Conservation (phyloP, 116 monocot species). For the Zostera marina region DNA sequence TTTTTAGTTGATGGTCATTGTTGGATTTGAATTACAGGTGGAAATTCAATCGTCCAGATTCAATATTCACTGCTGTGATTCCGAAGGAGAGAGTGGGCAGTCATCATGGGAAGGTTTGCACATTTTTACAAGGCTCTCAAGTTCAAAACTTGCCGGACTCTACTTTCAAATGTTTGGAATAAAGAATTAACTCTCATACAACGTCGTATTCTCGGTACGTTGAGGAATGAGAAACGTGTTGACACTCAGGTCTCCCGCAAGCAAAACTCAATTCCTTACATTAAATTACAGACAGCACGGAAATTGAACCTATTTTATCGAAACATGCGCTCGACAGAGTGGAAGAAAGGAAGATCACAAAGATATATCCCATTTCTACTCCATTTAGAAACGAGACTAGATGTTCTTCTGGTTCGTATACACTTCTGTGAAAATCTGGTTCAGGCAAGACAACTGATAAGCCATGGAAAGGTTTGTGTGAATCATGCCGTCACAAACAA, state of each 20-base stretch:
- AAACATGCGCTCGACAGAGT: slow-evolving; percentile 12
- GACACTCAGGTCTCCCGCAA: slow-evolving; percentile 11
- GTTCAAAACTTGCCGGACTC: slow-evolving; percentile 14
- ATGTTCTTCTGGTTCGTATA: slow-evolving; percentile 12
- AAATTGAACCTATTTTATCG: slow-evolving; percentile 11
- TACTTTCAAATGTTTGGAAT: slow-evolving; percentile 15
- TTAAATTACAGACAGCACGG: slow-evolving; percentile 12
- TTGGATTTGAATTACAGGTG: no score
- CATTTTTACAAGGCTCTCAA: slow-evolving; percentile 12
- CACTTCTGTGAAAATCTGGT: slow-evolving; percentile 11
- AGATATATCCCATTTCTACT: slow-evolving; percentile 11
- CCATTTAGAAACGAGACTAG: slow-evolving; percentile 12
- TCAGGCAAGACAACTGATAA: slow-evolving; percentile 15
- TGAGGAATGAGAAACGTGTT: slow-evolving; percentile 11
- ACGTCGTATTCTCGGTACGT: slow-evolving; percentile 9
- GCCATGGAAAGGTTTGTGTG: slow-evolving; percentile 17
- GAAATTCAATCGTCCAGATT: no score
- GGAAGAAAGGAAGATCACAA: slow-evolving; percentile 8
- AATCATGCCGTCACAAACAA: slow-evolving; percentile 9
- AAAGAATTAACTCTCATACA: slow-evolving; percentile 16
- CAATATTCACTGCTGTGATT: no score
- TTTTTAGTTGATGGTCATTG: no score
- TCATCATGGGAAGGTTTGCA: no score
- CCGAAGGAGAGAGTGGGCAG: no score
- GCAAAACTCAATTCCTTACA: slow-evolving; percentile 8